Conservation (phyloP, 805 yeast species). For the Monosporozyma unispora region DNA sequence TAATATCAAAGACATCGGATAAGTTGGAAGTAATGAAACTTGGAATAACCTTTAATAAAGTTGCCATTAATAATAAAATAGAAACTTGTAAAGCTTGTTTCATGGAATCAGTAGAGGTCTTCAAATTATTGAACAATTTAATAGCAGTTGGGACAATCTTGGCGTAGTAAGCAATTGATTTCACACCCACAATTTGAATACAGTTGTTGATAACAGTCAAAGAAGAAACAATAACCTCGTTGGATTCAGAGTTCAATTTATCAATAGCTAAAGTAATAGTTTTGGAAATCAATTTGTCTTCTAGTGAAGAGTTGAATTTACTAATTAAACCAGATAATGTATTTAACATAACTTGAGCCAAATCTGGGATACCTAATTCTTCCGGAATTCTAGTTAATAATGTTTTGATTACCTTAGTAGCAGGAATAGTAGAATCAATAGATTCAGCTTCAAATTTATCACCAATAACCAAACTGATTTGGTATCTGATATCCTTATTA, state of each 20-base stretch:
- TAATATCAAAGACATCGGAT: conserved; percentile 48
- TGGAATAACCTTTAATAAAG: conserved; percentile 75
- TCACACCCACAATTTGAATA: conserved; percentile 71
- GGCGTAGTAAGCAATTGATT: conserved; percentile 76
- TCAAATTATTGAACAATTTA: conserved; percentile 40
- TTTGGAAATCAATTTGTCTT: conserved; percentile 38
- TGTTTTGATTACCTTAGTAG: conserved; percentile 42
- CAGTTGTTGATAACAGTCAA: conserved; percentile 62
- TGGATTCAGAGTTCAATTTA: conserved; percentile 36
- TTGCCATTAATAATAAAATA: conserved; percentile 58
- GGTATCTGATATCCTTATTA: conserved; percentile 45
- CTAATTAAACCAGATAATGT: conserved; percentile 53
- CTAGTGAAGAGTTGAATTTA: conserved; percentile 49
- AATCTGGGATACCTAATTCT: conserved; percentile 29
- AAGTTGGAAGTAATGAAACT: conserved; percentile 68
- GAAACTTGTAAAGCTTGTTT: conserved; percentile 52
- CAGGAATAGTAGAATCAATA: conserved; percentile 42
- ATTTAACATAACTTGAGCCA: conserved; percentile 64
- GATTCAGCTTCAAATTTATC: conserved; percentile 64
- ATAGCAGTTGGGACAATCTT: conserved; percentile 72
- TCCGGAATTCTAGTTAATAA: conserved; percentile 34
- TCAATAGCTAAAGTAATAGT: conserved; percentile 45
- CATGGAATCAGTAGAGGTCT: conserved; percentile 16
- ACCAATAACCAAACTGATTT: conserved; percentile 53
- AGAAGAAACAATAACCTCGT: conserved; percentile 64